phyloP scores from a whole-genome alignment of 2,329 filamentous ascomycete genomes.

The Apiospora aurea region DNA sequence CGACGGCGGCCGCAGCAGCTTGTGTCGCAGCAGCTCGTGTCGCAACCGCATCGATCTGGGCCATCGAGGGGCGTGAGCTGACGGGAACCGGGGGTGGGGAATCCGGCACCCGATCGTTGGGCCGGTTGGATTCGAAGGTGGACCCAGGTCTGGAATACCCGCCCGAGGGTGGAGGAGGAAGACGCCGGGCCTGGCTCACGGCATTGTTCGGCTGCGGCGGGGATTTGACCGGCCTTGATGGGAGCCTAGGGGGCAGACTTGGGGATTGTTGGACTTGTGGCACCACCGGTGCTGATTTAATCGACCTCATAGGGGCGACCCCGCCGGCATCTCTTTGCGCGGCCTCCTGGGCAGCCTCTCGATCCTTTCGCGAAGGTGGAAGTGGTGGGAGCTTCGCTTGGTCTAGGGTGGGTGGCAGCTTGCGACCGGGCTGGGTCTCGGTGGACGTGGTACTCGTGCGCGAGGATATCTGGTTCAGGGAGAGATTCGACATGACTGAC shows the following conservation, averaged over 20 bases:
- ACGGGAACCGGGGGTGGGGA: constrained; percentile 60
- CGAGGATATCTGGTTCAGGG: constrained; percentile 55
- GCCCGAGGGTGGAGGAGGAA: constrained; percentile 47
- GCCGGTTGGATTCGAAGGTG: constrained; percentile 27
- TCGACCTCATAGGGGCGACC: constrained; percentile 43
- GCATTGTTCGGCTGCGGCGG: constrained; percentile 36
- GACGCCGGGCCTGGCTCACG: constrained; percentile 44
- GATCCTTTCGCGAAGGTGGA: constrained; percentile 61
- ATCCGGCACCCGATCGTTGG: constrained; percentile 37
- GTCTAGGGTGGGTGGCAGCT: constrained; percentile 64
- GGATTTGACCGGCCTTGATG: constrained; percentile 54
- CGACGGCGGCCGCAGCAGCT: constrained; percentile 36
- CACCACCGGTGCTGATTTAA: constrained; percentile 48
- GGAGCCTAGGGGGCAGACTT: constrained; percentile 57
- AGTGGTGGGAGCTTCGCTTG: constrained; percentile 64
- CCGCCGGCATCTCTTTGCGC: constrained; percentile 44
- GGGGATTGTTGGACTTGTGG: constrained; percentile 44
- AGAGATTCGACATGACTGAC: constrained; percentile 61
- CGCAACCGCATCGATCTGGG: constrained; percentile 57
- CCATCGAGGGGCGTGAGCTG: constrained; percentile 57
- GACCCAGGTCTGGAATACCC: constrained; percentile 26
- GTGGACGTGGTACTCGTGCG: constrained; percentile 56
- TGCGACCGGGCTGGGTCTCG: constrained; percentile 46
- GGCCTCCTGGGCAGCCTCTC: constrained; percentile 52
- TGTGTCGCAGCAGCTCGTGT: constrained; percentile 43